Conservation (phyloP, 1,139 yeast species). For the Candida sanyaensis region DNA sequence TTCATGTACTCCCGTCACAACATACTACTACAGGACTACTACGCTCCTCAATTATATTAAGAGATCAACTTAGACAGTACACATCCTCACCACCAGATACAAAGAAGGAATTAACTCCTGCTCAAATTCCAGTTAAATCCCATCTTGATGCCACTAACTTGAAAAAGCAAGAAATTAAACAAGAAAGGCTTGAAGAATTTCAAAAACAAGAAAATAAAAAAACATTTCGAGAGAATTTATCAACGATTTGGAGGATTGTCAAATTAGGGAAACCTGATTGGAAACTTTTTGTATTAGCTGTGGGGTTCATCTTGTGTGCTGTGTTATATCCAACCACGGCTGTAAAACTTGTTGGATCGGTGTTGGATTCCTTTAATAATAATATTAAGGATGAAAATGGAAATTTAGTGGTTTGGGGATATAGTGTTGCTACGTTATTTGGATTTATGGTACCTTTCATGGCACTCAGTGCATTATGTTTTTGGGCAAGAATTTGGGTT, state of each 20-base stretch:
- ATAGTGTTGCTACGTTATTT: constrained; percentile 43
- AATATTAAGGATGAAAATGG: constrained; percentile 42
- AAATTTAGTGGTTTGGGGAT: constrained; percentile 47
- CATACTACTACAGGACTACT: not conserved
- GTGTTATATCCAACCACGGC: constrained; percentile 49
- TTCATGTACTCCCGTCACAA: not conserved
- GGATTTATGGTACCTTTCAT: constrained; percentile 49
- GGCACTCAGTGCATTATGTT: constrained; percentile 46
- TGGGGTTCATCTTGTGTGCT: constrained; percentile 47
- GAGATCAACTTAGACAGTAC: not conserved
- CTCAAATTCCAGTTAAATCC: constrained; percentile 23
- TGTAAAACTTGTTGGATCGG: constrained; percentile 49
- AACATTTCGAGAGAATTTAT: constrained; percentile 35
- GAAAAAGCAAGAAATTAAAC: constrained; percentile 29
- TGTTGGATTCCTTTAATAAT: constrained; percentile 46
- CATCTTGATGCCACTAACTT: constrained; percentile 33
- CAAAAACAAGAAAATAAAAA: constrained; percentile 23
- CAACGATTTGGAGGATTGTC: constrained; percentile 39
- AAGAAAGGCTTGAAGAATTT: constrained; percentile 36
- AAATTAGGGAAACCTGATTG: constrained; percentile 44
- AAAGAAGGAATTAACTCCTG: not conserved
- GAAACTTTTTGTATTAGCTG: constrained; percentile 39
- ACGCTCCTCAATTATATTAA: not conserved
- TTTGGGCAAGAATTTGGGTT: constrained; percentile 54
- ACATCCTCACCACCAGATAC: not conserved